A percentile compares a stretch with the other conserved stretches of the same genome.
Evolutionary conservation across 495 filamentous ascomycete species (phyloP).

Genomic region (Podospora pseudoanserina): DNA sequence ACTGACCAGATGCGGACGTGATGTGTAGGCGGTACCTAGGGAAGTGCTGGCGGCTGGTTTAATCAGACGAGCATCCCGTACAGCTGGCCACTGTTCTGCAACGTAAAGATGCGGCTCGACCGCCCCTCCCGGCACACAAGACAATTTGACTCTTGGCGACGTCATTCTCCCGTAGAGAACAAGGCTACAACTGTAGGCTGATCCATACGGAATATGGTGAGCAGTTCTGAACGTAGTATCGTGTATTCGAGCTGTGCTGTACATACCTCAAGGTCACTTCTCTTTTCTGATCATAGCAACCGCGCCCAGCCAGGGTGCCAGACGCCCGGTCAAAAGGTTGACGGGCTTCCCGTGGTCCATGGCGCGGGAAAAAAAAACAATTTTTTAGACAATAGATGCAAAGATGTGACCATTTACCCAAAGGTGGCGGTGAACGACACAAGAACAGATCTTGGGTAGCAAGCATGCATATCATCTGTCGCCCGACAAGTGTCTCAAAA

Average conservation of each 20-base stretch:
- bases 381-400: conserved; percentile 19
- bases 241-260: background rate
- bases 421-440: conserved; percentile 38
- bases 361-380: conserved; percentile 18
- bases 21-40: background rate
- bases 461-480: conserved; percentile 36
- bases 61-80: background rate
- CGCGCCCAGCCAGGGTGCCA: conserved; percentile 17
- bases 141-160: conserved; percentile 17
- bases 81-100: conserved; percentile 4
- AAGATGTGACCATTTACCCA: conserved; percentile 29
- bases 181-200: background rate
- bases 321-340: conserved; percentile 25
- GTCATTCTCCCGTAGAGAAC: conserved; percentile 9
- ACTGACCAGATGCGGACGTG: background rate
- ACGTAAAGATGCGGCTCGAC: conserved; percentile 6
- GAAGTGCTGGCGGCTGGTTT: background rate
- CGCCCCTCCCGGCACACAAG: background rate
- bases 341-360: conserved; percentile 29
- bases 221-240: background rate
- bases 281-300: conserved; percentile 14
- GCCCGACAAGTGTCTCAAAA: conserved; percentile 27
- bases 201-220: background rate
- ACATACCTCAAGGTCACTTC: background rate
- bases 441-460: conserved; percentile 35